A percentile compares a stretch with the other conserved stretches of the same genome.
These are phyloP conservation scores for Xylaria intraflava DNA, from an alignment of 495 filamentous ascomycete species.

Conservation along the genomic window DNA sequence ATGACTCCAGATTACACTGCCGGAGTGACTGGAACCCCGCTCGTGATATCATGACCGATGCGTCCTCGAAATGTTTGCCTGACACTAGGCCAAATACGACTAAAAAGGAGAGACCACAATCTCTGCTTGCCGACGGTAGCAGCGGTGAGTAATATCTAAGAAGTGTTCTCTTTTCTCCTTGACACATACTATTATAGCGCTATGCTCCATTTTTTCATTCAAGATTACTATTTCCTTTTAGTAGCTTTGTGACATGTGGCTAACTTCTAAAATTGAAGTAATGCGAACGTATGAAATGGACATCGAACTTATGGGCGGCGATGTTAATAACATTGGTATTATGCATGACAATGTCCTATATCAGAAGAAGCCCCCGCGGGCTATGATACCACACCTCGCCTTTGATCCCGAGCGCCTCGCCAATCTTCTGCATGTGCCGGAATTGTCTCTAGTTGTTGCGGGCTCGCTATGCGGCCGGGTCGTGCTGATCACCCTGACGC, in stretches of 20 bases:
- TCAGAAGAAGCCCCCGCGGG: constrained; percentile 19
- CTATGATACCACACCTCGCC: constrained; percentile 29
- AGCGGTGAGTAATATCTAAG: constrained; percentile 1
- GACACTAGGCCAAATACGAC: neutral
- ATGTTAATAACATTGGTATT: constrained; percentile 29
- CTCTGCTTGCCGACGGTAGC: neutral
- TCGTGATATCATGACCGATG: neutral
- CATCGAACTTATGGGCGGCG: constrained; percentile 50
- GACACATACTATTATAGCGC: neutral
- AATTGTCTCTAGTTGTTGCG: constrained; percentile 67
- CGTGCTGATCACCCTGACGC: constrained; percentile 65
- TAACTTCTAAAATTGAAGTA: constrained; percentile 27
- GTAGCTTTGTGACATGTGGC: neutral
- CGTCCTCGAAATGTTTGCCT: neutral
- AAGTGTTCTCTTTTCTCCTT: neutral
- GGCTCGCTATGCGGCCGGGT: constrained; percentile 70
- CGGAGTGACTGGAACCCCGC: neutral
- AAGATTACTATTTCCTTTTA: neutral
- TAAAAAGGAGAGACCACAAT: neutral
- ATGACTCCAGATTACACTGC: neutral
- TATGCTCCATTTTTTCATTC: neutral
- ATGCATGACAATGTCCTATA: constrained; percentile 43
- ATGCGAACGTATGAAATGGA: constrained; percentile 54
- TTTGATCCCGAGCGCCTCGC: constrained; percentile 59
- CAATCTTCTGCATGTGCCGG: constrained; percentile 68